Conservation (phyloP, 371 early-diverging fungal genomes). For the Actinomortierella ambigua region DNA sequence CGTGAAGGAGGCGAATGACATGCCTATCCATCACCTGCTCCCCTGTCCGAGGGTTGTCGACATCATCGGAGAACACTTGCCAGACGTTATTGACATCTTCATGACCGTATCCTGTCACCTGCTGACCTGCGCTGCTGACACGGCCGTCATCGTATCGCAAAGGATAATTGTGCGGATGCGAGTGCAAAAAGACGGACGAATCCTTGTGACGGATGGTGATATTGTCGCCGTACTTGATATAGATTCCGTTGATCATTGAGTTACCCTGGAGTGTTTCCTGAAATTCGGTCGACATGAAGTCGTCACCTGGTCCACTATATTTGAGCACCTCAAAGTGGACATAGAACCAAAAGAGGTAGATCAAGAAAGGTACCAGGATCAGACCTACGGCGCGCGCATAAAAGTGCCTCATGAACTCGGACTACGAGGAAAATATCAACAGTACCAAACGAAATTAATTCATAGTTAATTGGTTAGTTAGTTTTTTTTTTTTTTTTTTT, state of each 20-base stretch:
- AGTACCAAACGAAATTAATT: too few species aligned
- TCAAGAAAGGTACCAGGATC: slow-evolving; percentile 77
- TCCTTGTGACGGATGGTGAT: slow-evolving; percentile 82
- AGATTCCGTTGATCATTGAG: slow-evolving; percentile 55
- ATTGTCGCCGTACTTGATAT: slow-evolving; percentile 80
- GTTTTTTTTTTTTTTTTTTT: too few species aligned
- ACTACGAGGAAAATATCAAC: slow-evolving; percentile 42
- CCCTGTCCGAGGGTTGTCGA: slow-evolving; percentile 49
- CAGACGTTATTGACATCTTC: slow-evolving; percentile 83
- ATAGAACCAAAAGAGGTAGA: slow-evolving; percentile 87
- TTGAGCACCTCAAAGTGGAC: slow-evolving; percentile 84
- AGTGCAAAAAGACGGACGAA: slow-evolving; percentile 82
- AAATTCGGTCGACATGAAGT: slow-evolving; percentile 87
- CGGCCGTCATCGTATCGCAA: slow-evolving; percentile 92
- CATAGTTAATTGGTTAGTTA: too few species aligned
- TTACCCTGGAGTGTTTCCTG: slow-evolving; percentile 85
- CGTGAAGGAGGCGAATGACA: slow-evolving; percentile 62
- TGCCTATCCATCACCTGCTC: slow-evolving; percentile 60
- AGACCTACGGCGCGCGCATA: slow-evolving; percentile 73
- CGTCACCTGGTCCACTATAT: slow-evolving; percentile 89
- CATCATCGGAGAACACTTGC: slow-evolving; percentile 61
- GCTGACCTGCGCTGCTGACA: slow-evolving; percentile 89
- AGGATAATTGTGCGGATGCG: slow-evolving; percentile 84
- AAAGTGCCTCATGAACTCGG: slow-evolving; percentile 67
- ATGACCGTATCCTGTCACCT: slow-evolving; percentile 88